Evolutionary conservation across 2,329 filamentous ascomycete genomes (phyloP).

Genomic region (Ophiostoma piceae): DNA sequence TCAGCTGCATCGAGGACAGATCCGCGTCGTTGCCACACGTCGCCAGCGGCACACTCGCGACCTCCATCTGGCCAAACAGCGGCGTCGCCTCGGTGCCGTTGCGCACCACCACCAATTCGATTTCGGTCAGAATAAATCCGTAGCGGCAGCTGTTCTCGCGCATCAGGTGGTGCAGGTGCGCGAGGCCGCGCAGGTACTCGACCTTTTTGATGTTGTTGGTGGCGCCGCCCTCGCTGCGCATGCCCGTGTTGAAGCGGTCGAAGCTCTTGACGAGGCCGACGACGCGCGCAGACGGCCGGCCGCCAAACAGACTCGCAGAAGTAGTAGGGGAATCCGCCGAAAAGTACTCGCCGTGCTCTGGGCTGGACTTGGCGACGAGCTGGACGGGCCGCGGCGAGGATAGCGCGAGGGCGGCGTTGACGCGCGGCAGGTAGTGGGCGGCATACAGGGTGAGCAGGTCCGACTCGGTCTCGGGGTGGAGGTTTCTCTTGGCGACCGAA

Average conservation of each 20-base stretch:
- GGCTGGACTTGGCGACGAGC: conserved; percentile 31
- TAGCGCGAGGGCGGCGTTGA: conserved; percentile 76
- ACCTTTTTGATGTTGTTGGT: conserved; percentile 67
- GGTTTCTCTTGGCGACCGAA: conserved; percentile 35
- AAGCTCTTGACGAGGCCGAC: conserved; percentile 79
- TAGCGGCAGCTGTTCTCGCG: conserved; percentile 90
- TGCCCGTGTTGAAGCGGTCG: conserved; percentile 90
- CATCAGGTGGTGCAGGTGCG: conserved; percentile 85
- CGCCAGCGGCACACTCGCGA: conserved; percentile 56
- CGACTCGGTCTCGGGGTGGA: conserved; percentile 73
- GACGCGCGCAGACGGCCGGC: conserved; percentile 43
- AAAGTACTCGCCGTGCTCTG: conserved; percentile 44
- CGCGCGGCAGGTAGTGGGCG: conserved; percentile 74
- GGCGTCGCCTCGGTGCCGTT: conserved; percentile 67
- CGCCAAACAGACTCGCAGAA: conserved; percentile 36
- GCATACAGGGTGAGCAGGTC: conserved; percentile 71
- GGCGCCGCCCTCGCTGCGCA: conserved; percentile 67
- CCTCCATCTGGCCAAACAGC: conserved; percentile 83
- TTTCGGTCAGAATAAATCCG: conserved; percentile 94
- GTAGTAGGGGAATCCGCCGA: conserved; percentile 37
- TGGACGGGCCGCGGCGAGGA: conserved; percentile 63
- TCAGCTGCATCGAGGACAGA: conserved; percentile 43
- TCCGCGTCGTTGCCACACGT: conserved; percentile 29
- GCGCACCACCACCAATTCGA: conserved; percentile 86
- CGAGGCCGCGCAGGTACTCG: conserved; percentile 79